Base-by-base conservation (phyloP, 1,284 basidiomycete genomes). In the Irpex rosettiformis region DNA sequence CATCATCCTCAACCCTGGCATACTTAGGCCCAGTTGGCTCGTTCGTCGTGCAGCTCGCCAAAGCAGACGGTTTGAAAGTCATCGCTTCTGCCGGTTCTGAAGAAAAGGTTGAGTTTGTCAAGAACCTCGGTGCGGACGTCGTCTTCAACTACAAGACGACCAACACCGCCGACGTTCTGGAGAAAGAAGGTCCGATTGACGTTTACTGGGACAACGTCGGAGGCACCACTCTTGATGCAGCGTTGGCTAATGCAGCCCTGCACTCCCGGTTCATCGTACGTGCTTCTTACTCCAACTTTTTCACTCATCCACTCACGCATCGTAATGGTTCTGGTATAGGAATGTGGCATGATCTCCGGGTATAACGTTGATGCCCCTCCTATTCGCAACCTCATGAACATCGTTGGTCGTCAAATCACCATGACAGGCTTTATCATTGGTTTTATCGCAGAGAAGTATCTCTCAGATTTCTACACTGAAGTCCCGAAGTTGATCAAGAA, bases 61-160 rank as follows among this genome's bases (percentile, higher is more conserved):
- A 37, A 37, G 33, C 33, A 16, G 5, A 37, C 4, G 33, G 33
- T 11, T 11, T 51, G 27, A 85, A 84, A 62, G 87, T 91, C 55
- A 85, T 91, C 61, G 88, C 81, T 0, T 87, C 89, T 1, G 87
- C 88, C 0, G 89, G 89, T 1, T 83, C 84, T 0, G 78, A 83
- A 4, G 84, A 86, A 52, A 93, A 61, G 70, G 83, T 87, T 55
- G 70, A 76, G 10, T 87, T 83, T 69, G 77, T 89, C 64, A 81
- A 81, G 64, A 70, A 79, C 33, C 70, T 91, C 48, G 88, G 89
- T 0, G 84, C 83, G 4, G 88, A 93, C 66, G 79, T 84, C 11
- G 84, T 80, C 0, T 84, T 92, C 75, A 89, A 92, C 72, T 92
- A 93, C 76, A 92, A 91, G 73, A 80, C 74, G 0, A 71, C 71